These are phyloP conservation scores for Chloranthus sessilifolius DNA, from an alignment of 164 flowering plant species.

Conservation along the genomic window DNA sequence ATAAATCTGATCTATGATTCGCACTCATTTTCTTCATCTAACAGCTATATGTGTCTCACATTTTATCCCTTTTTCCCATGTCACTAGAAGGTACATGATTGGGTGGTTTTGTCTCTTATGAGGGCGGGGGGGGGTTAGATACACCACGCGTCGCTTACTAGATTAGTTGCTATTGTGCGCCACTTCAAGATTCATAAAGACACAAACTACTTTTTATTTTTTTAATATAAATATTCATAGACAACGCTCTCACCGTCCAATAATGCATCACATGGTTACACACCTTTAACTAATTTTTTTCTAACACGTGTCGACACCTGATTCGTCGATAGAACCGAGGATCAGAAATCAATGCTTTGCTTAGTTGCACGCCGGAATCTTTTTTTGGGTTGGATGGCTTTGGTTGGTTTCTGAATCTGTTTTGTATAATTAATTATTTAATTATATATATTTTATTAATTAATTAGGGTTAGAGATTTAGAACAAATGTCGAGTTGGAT, in stretches of 20 bases:
- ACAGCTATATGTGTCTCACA: too few species aligned
- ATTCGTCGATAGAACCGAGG: conserved; percentile 14
- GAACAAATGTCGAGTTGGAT: background rate
- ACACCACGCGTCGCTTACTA: background rate
- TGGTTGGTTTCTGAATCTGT: too few species aligned
- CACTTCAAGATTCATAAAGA: background rate
- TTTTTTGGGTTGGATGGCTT: conserved; percentile 16
- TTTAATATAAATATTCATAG: conserved; percentile 1
- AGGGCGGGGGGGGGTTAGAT: background rate
- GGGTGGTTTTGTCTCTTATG: background rate
- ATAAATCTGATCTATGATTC: too few species aligned
- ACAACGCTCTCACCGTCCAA: conserved; percentile 9
- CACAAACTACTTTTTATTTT: background rate
- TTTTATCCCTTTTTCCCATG: too few species aligned
- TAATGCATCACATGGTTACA: conserved; percentile 12
- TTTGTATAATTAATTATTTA: too few species aligned
- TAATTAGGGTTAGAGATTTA: background rate
- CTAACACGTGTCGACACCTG: conserved; percentile 41
- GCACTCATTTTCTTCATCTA: too few species aligned
- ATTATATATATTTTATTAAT: too few species aligned
- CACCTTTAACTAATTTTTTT: background rate
- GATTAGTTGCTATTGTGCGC: background rate
- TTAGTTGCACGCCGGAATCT: too few species aligned
- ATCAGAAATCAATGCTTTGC: too few species aligned
- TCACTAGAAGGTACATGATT: too few species aligned